Evolutionary conservation across 768 basidiomycete genomes (phyloP).

Genomic region (Boletellus emodensis): DNA sequence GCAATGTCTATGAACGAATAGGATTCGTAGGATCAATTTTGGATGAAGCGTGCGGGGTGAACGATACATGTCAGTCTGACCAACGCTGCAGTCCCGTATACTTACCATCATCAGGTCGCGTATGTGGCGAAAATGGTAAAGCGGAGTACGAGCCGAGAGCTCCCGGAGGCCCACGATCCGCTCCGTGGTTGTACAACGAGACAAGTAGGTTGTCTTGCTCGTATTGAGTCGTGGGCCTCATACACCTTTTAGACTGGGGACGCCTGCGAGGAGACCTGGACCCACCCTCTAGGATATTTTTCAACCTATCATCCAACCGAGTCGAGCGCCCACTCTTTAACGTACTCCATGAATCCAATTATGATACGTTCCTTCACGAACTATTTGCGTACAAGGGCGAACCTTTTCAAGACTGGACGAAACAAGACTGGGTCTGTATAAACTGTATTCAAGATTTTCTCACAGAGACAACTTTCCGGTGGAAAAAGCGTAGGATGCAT

Average conservation of each 20-base stretch:
- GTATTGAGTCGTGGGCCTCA: not conserved
- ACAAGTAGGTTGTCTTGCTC: not conserved
- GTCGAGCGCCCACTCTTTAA: slow-evolving; percentile 5
- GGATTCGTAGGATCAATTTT: slow-evolving; percentile 14
- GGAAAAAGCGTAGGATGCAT: not conserved
- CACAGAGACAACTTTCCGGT: not conserved
- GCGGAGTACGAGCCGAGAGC: no score
- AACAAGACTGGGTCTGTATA: slow-evolving; percentile 4
- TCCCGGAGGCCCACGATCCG: not conserved
- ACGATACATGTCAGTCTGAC: slow-evolving; percentile 6
- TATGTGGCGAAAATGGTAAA: not conserved
- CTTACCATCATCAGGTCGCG: slow-evolving; percentile 4
- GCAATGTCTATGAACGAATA: not conserved
- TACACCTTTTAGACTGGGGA: slow-evolving; percentile 4
- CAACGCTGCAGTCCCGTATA: not conserved
- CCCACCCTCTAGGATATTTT: not conserved
- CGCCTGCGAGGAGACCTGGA: slow-evolving; percentile 1
- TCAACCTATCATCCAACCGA: not conserved
- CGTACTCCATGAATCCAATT: not conserved
- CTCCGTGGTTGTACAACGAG: slow-evolving; percentile 10
- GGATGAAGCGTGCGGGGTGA: slow-evolving; percentile 7
- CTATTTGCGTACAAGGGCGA: slow-evolving; percentile 2
- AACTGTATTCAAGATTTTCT: slow-evolving; percentile 6
- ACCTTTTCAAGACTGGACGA: slow-evolving; percentile 1
- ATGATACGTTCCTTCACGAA: slow-evolving; percentile 1